Percentiles rank a stretch among this genome's conserved stretches.
These are phyloP conservation scores for Debaryomyces nepalensis DNA, from an alignment of 1,139 yeast genomes.

Conservation along the genomic window DNA sequence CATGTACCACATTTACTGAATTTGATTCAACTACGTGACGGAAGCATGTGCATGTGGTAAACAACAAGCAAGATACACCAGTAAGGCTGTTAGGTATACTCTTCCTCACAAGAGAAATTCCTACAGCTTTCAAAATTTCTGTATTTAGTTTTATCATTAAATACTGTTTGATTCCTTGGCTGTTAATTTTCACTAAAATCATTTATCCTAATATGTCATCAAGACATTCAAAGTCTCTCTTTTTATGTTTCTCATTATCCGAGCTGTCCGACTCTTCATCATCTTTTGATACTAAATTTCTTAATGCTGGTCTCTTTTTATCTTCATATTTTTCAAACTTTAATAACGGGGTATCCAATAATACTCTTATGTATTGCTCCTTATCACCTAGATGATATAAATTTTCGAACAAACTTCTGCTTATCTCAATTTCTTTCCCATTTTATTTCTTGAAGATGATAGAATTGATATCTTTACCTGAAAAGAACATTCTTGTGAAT, in stretches of 20 bases:
- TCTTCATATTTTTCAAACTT: conserved; percentile 1
- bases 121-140: background rate
- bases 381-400: background rate
- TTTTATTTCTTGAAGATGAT: background rate
- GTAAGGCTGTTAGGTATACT: no score
- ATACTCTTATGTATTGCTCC: conserved; percentile 1
- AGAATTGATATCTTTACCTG: conserved; percentile 3
- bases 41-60: no score
- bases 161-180: background rate
- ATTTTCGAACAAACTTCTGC: background rate
- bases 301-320: background rate
- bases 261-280: background rate
- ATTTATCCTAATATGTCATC: no score
- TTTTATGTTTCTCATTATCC: background rate
- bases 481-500: conserved; percentile 2
- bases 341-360: conserved; percentile 7
- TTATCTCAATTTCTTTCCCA: background rate
- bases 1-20: no score
- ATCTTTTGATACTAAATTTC: conserved; percentile 1
- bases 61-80: no score
- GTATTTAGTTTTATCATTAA: background rate
- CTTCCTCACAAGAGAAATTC: background rate
- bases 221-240: background rate
- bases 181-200: no score
- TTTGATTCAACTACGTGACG: no score